Evolutionary conservation across 2,329 filamentous ascomycete genomes (phyloP).

Genomic region (Fusarium nanum): DNA sequence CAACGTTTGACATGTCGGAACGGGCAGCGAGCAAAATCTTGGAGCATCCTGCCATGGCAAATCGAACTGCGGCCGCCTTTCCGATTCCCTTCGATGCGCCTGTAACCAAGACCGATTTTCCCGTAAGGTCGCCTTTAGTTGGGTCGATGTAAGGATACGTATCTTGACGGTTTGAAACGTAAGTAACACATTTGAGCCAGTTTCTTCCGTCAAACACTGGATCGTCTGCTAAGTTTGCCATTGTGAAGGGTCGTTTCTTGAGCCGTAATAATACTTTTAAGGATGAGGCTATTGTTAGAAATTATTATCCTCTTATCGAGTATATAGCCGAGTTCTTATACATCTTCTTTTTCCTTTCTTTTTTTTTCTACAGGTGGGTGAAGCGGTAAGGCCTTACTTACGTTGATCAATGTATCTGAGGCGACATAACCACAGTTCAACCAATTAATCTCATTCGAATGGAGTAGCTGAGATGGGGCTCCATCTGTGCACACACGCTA

Average conservation of each 20-base stretch:
- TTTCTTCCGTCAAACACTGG: not conserved
- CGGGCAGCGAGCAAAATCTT: conserved; percentile 65
- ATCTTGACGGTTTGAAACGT: not conserved
- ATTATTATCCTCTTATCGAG: not conserved
- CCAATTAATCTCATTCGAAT: not conserved
- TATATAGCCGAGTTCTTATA: fast-evolving
- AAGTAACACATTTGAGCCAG: not conserved
- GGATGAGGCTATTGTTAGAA: not conserved
- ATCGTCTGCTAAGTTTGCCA: not conserved
- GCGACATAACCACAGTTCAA: not conserved
- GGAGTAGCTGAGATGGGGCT: not conserved
- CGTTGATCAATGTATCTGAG: not conserved
- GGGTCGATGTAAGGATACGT: conserved; percentile 63
- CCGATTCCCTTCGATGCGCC: conserved; percentile 48
- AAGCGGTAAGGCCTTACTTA: not conserved
- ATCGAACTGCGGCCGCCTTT: conserved; percentile 63
- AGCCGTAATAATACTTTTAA: not conserved
- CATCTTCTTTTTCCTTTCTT: not conserved
- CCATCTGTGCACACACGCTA: not conserved
- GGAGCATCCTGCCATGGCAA: conserved; percentile 64
- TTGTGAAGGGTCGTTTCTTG: not conserved
- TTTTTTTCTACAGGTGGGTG: not conserved
- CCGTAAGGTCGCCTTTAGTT: conserved; percentile 52
- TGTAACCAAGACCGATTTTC: conserved; percentile 46
- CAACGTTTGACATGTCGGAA: conserved; percentile 52